These are phyloP conservation scores for Acer campestre DNA, from an alignment of 345 rosid species.

Conservation along the genomic window DNA sequence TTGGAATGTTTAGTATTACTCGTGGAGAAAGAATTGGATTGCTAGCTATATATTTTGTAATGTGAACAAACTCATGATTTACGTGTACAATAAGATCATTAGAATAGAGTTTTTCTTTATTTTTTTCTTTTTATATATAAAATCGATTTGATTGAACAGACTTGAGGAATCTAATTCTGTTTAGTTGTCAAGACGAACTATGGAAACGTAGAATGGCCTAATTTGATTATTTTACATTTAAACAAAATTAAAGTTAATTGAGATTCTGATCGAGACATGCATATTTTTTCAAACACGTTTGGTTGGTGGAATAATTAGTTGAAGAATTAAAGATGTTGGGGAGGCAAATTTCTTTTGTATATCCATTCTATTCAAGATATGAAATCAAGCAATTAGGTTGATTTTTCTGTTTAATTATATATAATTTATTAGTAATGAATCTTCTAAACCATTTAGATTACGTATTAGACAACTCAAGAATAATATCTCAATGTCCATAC, in stretches of 20 bases:
- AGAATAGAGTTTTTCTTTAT: background rate
- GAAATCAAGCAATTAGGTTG: background rate
- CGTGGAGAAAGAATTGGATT: too few species aligned
- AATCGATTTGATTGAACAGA: background rate
- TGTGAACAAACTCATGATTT: too few species aligned
- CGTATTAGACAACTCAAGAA: too few species aligned
- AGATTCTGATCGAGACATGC: slow-evolving; percentile 19
- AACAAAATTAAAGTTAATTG: background rate
- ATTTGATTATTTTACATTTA: background rate
- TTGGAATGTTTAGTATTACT: too few species aligned
- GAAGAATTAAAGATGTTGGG: background rate
- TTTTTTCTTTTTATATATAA: background rate
- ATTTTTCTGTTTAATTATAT: background rate
- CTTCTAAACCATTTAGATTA: too few species aligned
- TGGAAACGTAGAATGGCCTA: slow-evolving; percentile 13
- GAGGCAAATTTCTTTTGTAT: background rate
- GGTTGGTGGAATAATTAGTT: slow-evolving; percentile 10
- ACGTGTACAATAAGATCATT: background rate
- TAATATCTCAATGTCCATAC: too few species aligned
- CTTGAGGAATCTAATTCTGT: slow-evolving; percentile 33
- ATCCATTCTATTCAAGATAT: background rate
- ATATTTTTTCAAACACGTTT: slow-evolving; percentile 22
- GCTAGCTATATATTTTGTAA: too few species aligned
- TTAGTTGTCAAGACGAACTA: slow-evolving; percentile 4
- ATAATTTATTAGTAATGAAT: too few species aligned